Evolutionary conservation across 495 filamentous ascomycete genomes (phyloP).

Genomic region (Coniosporium apollinis): DNA sequence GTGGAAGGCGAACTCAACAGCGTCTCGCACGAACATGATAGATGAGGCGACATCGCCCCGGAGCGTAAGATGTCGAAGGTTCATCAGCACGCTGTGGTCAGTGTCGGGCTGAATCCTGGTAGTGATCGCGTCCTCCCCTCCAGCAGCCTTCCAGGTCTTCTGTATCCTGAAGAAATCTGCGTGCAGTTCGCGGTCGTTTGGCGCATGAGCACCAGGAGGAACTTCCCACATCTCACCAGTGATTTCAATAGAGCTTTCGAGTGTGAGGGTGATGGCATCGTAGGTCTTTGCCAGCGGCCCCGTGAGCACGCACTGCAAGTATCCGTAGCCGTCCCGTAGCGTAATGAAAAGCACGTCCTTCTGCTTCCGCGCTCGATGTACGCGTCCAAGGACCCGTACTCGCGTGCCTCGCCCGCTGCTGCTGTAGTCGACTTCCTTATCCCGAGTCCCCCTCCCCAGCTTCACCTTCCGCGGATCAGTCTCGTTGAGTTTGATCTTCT

Average conservation of each 20-base stretch:
- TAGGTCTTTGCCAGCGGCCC: conserved; percentile 80
- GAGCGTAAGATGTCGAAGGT: conserved; percentile 83
- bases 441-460: conserved; percentile 19
- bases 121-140: conserved; percentile 86
- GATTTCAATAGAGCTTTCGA: conserved; percentile 75
- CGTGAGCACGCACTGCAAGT: conserved; percentile 74
- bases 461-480: conserved; percentile 22
- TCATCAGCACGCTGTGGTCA: conserved; percentile 63
- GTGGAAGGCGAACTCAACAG: conserved; percentile 68
- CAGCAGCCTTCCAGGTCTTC: conserved; percentile 49
- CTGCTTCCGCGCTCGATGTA: conserved; percentile 70
- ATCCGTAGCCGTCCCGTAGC: conserved; percentile 75
- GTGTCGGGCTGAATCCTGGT: conserved; percentile 70
- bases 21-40: conserved; percentile 82
- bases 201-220: conserved; percentile 61
- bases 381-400: conserved; percentile 69
- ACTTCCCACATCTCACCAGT: conserved; percentile 80
- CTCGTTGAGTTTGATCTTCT: conserved; percentile 55
- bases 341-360: conserved; percentile 81
- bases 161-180: conserved; percentile 86
- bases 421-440: conserved; percentile 23
- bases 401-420: conserved; percentile 49
- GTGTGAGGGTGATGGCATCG: conserved; percentile 74
- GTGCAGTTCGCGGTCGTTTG: conserved; percentile 78
- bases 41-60: conserved; percentile 76